Evolutionary conservation across 768 basidiomycete genomes (phyloP).

Genomic region (Russula sp.): DNA sequence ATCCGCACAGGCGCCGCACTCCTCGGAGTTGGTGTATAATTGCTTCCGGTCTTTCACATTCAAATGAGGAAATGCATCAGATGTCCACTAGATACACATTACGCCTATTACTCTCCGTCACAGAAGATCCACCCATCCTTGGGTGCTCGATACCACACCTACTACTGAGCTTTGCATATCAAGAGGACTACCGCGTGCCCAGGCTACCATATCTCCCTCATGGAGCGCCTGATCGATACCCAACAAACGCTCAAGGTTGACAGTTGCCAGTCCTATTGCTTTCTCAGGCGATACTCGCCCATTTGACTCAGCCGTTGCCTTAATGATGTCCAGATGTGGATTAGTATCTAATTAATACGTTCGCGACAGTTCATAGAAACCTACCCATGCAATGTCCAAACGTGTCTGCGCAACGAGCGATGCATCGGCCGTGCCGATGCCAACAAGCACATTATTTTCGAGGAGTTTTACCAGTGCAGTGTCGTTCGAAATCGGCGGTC

Average conservation of each 20-base stretch:
- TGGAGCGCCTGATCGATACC: slow-evolving; percentile 34
- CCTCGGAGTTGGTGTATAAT: slow-evolving; percentile 56
- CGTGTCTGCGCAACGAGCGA: slow-evolving; percentile 39
- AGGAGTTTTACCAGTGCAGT: slow-evolving; percentile 55
- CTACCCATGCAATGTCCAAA: slow-evolving; percentile 43
- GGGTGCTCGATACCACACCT: slow-evolving; percentile 37
- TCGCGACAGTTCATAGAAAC: slow-evolving; percentile 20
- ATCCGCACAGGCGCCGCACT: slow-evolving; percentile 64
- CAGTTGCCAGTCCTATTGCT: slow-evolving; percentile 40
- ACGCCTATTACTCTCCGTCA: slow-evolving; percentile 3
- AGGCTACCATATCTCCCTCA: slow-evolving; percentile 37
- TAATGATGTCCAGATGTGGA: background rate
- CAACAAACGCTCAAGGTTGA: slow-evolving; percentile 46
- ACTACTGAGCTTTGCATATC: slow-evolving; percentile 39
- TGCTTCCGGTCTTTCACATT: background rate
- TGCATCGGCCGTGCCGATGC: slow-evolving; percentile 46
- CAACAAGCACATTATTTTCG: slow-evolving; percentile 60
- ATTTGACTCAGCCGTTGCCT: slow-evolving; percentile 44
- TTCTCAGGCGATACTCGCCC: slow-evolving; percentile 39
- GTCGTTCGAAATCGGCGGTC: slow-evolving; percentile 57
- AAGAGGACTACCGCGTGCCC: slow-evolving; percentile 37
- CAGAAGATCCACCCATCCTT: slow-evolving; percentile 35
- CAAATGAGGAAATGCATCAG: background rate
- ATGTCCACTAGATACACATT: background rate
- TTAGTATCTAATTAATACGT: background rate